phyloP scores from a whole-genome alignment of 345 rosid species.

The Geranium brycei region DNA sequence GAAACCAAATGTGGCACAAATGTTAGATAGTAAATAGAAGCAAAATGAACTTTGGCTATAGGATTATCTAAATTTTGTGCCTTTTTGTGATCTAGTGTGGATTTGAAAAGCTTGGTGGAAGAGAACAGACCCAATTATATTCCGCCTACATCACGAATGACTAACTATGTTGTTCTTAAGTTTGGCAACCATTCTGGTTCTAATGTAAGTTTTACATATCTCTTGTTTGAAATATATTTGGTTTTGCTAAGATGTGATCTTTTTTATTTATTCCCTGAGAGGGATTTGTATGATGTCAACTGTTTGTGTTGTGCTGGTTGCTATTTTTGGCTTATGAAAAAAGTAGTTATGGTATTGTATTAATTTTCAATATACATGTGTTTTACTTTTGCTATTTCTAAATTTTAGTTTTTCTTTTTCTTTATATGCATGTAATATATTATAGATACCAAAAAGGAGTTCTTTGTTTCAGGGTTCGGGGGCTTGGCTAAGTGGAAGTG shows the following conservation, averaged over 20 bases:
- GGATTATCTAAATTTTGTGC: not conserved
- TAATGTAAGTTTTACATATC: slow-evolving; percentile 33
- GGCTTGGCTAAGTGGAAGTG: slow-evolving; percentile 54
- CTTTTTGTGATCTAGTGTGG: slow-evolving; percentile 42
- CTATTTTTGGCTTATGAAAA: too few species aligned
- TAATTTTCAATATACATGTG: not conserved
- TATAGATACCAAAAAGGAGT: slow-evolving; percentile 2
- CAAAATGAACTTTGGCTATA: not conserved
- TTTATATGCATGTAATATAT: not conserved
- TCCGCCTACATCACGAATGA: slow-evolving; percentile 80
- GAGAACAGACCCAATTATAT: slow-evolving; percentile 70
- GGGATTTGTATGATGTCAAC: not conserved
- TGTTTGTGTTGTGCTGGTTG: not conserved
- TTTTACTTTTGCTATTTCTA: not conserved
- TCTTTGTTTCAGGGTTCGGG: slow-evolving; percentile 45
- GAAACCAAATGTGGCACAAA: not conserved
- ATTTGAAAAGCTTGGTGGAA: slow-evolving; percentile 74
- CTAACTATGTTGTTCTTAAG: slow-evolving; percentile 70
- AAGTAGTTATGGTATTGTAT: too few species aligned
- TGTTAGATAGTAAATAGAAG: not conserved
- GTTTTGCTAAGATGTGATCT: not conserved
- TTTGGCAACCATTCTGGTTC: slow-evolving; percentile 49
- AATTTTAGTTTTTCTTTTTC: not conserved
- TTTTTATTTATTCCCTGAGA: not conserved
- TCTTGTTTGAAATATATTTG: not conserved